Base-by-base conservation (phyloP, 192 early-diverging fungal species). In the Thoreauomyces humboldtii region DNA sequence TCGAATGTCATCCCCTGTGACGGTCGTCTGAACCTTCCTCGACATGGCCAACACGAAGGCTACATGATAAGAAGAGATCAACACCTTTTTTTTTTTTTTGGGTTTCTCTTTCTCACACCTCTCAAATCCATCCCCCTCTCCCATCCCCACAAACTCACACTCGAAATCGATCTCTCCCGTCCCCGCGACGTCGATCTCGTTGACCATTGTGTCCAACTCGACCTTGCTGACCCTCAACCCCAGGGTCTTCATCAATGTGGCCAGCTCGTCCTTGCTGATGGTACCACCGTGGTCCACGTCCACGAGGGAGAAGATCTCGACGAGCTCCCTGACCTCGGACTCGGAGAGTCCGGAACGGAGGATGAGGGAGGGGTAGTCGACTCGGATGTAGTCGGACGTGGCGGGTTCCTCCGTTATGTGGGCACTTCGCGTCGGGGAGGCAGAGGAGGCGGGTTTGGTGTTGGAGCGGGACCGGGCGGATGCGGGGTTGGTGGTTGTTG, bases 111-210 rank as follows among this genome's bases (percentile, higher is more conserved):
- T n/a, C n/a, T n/a, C n/a, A n/a, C n/a, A n/a, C n/a, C n/a, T n/a
- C n/a, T n/a, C n/a, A n/a, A n/a, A n/a, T n/a, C n/a, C n/a, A n/a
- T n/a, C n/a, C n/a, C n/a, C n/a, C n/a, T n/a, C n/a, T n/a, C n/a
- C n/a, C n/a, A n/a, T n/a, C 25, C 25, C 9, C 9, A 52, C 6
- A 52, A 17, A 43, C 71, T 59, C 38, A 79, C 79, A 70, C 56
- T 84, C 79, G 62, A 84, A 81, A 62, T 84, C 82, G 54, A 84
- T 84, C 54, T 84, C 82, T 22, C 77, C 82, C 11, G 59, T 82
- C 15, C 75, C 74, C 12, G 70, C 69, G 17, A 35, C 41, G 46
- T 79, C 82, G 59, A 84, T 77, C 59, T 84, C 82, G 42, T 79
- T 76, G 38, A 84, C 73, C 70, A 84, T 79, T 4, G 69, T 63